Base-by-base conservation (phyloP, 2,329 filamentous ascomycete genomes). In the Cercospora nicotianae region DNA sequence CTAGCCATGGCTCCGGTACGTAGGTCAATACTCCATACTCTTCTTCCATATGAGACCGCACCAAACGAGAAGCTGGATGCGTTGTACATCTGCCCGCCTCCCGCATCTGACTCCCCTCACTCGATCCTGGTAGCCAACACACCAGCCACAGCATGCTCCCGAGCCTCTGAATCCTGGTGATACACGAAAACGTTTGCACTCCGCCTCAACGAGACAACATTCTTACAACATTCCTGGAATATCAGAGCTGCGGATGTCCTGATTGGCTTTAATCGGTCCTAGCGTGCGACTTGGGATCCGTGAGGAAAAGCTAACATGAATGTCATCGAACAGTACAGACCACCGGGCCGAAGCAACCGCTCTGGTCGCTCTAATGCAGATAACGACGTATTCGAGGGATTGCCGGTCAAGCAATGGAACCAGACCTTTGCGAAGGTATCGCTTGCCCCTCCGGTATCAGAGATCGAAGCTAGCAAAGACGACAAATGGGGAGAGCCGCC, bases 361-460 rank as follows among this genome's bases (percentile, higher is more conserved):
- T 85, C 84, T 67, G 83, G 85, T 66, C 85, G 87, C 69, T 81
- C 81, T 53, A 85, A 87, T 72, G 82, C 85, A 63, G 89, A 91
- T 72, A 87, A 90, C 77, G 89, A 91, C 82, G 83, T 89, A 60
- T 85, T 87, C 60, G 83, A 87, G 85, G 92, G 93, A 68, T 86
- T 97, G 10, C 94, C 94, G 16, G 91, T 97, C 67, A 90, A 93
- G 76, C 93, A 96, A 86, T 98, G 93, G 91, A 89, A 91, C 65
- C 89, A 91, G 33, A 66, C 71, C 28, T 64, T 68, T n/a, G 66
- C 74, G 12, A 75, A 74, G 26, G 69, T 77, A 12, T 77, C 76
- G 20, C 70, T 77, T 8, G 76, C 75, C 23, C 74, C 76, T 28
- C 76, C 75, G 36, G 71, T 72, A 10, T 68, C 73, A 18, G 75